A percentile compares a stretch with the other conserved stretches of the same genome.
These are phyloP conservation scores for Gnomoniopsis sp. DNA, from an alignment of 2,329 filamentous ascomycete species.

Conservation along the genomic window DNA sequence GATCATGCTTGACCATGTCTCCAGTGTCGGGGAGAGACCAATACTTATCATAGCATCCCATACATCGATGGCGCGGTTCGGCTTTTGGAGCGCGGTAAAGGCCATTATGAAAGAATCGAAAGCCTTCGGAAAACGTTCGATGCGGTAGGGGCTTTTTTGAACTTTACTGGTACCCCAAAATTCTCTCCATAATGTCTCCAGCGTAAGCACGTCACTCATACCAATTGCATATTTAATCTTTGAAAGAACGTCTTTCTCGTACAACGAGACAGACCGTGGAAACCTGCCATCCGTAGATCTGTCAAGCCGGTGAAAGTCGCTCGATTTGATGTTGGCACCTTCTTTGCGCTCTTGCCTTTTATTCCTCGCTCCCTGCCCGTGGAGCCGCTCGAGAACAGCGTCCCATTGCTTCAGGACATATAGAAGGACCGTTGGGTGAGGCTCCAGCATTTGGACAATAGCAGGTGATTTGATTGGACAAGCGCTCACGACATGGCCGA, in stretches of 20 bases:
- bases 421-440: conserved; percentile 18
- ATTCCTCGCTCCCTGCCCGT: not conserved
- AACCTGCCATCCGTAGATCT: not conserved
- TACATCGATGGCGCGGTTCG: conserved; percentile 28
- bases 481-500: conserved; percentile 20
- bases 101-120: conserved; percentile 35
- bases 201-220: conserved; percentile 21
- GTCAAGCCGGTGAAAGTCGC: not conserved
- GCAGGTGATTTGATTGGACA: conserved; percentile 10
- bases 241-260: not conserved
- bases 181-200: conserved; percentile 26
- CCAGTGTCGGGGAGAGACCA: conserved; percentile 56
- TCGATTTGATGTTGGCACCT: not conserved
- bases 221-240: conserved; percentile 26
- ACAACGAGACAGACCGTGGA: not conserved
- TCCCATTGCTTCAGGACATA: conserved; percentile 22
- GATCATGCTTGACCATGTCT: conserved; percentile 72
- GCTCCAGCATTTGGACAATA: conserved; percentile 21
- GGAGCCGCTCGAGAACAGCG: conserved; percentile 12
- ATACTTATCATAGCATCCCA: conserved; percentile 42
- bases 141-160: conserved; percentile 14
- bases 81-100: conserved; percentile 28
- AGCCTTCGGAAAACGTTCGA: conserved; percentile 20
- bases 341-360: not conserved
- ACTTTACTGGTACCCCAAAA: conserved; percentile 26